A percentile compares a stretch with the other conserved stretches of the same genome.
These are phyloP conservation scores for Debaryomycetaceae sp. DNA, from an alignment of 1,139 yeast species.

Conservation along the genomic window DNA sequence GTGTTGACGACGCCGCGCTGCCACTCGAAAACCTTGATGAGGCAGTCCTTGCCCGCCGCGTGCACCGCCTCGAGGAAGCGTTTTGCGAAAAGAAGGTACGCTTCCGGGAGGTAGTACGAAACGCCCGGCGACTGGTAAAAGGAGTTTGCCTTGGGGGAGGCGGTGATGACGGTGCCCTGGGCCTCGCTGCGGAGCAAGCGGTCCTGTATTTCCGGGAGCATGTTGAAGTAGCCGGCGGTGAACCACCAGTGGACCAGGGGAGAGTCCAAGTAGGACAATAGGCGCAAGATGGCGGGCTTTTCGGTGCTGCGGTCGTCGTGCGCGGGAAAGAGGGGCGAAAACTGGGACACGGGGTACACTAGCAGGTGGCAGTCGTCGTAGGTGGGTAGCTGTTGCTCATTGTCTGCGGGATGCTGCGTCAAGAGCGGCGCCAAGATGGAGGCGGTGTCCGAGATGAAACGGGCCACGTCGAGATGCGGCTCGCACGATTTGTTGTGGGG, in stretches of 20 bases:
- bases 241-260: conserved; percentile 65
- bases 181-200: conserved; percentile 52
- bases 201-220: conserved; percentile 65
- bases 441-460: conserved; percentile 53
- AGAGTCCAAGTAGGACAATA: conserved; percentile 49
- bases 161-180: conserved; percentile 68
- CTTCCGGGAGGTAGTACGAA: conserved; percentile 75
- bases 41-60: conserved; percentile 29
- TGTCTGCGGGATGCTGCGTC: conserved; percentile 26
- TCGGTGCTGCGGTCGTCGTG: conserved; percentile 65
- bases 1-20: conserved; percentile 73
- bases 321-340: conserved; percentile 63
- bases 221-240: conserved; percentile 95
- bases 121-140: conserved; percentile 80
- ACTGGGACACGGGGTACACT: conserved; percentile 90
- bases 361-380: conserved; percentile 40
- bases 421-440: conserved; percentile 46
- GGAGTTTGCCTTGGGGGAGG: conserved; percentile 89
- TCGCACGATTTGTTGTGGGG: conserved; percentile 57
- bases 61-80: conserved; percentile 51
- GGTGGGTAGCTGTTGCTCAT: conserved; percentile 24
- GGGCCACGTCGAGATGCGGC: conserved; percentile 49
- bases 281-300: conserved; percentile 53
- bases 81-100: conserved; percentile 70
- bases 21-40: conserved; percentile 71